Percentiles rank a stretch among this genome's conserved stretches.
Evolutionary conservation across 73 alveolate genomes (phyloP).

Genomic region (Symbiodinium pilosum): DNA sequence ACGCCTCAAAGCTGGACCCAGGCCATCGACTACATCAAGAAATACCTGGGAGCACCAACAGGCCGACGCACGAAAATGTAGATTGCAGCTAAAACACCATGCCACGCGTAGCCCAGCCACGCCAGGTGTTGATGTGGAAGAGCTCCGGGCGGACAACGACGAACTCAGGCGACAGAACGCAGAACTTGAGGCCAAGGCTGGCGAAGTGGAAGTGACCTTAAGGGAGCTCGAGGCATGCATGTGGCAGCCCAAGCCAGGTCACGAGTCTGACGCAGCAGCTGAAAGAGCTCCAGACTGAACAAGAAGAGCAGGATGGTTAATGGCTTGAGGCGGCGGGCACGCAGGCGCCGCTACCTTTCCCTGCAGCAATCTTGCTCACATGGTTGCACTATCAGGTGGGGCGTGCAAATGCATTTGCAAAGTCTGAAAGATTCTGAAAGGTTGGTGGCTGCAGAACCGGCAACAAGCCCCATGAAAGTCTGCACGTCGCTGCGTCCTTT

Average conservation of each 20-base stretch:
- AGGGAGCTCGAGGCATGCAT: background rate
- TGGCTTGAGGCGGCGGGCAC: no score
- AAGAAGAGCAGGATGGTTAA: constrained; percentile 84
- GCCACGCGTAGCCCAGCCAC: no score
- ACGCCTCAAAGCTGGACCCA: background rate
- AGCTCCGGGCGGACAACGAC: constrained; percentile 97
- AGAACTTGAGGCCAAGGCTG: constrained; percentile 96
- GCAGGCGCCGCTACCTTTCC: no score
- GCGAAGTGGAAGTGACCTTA: background rate
- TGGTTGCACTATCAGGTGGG: no score
- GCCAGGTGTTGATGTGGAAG: constrained; percentile 96
- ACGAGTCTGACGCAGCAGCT: constrained; percentile 95
- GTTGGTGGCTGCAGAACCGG: no score
- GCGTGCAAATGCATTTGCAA: no score
- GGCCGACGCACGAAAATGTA: no score
- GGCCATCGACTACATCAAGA: constrained; percentile 97
- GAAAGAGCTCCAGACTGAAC: constrained; percentile 92
- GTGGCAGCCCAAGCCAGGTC: constrained; percentile 3
- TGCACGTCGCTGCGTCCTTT: no score
- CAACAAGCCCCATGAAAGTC: no score
- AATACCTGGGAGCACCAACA: constrained; percentile 97
- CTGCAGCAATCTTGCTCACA: no score
- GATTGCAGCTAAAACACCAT: no score
- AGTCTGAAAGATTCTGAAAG: no score
- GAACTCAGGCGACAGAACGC: constrained; percentile 97